Evolutionary conservation across 768 basidiomycete genomes (phyloP).

Genomic region (Termitomyces bulborhizus): DNA sequence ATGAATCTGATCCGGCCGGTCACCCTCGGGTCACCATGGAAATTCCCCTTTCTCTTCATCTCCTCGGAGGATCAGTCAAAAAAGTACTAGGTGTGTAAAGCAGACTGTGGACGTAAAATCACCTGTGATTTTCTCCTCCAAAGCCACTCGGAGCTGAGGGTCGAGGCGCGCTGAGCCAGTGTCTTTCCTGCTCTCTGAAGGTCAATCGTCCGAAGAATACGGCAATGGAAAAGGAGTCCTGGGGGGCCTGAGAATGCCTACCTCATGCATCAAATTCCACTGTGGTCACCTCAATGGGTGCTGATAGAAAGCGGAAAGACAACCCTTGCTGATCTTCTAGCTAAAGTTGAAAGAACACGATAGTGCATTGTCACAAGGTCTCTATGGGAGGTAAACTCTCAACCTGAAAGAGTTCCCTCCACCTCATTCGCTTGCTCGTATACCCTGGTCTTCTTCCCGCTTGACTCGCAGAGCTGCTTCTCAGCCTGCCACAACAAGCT

Average conservation of each 20-base stretch:
- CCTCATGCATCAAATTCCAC: not conserved
- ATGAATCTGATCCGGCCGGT: not conserved
- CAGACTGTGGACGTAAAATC: not conserved
- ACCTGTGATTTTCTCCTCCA: not conserved
- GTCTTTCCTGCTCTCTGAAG: not conserved
- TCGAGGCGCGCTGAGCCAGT: not conserved
- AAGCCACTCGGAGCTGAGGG: not conserved
- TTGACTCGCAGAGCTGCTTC: conserved; percentile 3
- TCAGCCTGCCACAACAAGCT: conserved; percentile 1
- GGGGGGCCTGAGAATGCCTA: not conserved
- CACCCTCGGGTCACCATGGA: not conserved
- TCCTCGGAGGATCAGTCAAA: not conserved
- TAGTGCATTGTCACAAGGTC: not conserved
- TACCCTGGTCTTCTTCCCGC: not conserved
- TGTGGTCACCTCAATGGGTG: not conserved
- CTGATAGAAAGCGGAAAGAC: not conserved
- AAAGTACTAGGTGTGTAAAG: not conserved
- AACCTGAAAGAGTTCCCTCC: not conserved
- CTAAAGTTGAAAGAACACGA: not conserved
- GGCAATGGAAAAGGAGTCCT: not conserved
- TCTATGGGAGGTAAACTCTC: not conserved
- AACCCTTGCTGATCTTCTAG: not conserved
- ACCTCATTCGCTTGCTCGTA: not conserved
- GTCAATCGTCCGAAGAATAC: not conserved
- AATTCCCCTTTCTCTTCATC: not conserved